phyloP scores from a whole-genome alignment of 2,329 filamentous ascomycete genomes.

The Cladophialophora yegresii region DNA sequence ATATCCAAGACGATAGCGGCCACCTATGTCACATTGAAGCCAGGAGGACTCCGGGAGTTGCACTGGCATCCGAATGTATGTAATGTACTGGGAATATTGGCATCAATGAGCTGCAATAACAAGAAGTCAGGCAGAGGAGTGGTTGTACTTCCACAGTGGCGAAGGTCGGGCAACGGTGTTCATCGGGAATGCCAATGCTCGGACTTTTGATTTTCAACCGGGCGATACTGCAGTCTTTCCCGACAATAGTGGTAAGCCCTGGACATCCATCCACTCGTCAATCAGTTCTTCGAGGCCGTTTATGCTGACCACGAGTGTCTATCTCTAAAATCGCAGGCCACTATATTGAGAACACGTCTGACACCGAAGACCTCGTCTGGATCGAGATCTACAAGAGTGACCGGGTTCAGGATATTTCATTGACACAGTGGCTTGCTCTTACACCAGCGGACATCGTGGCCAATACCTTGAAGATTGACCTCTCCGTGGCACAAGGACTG shows the following conservation, averaged over 20 bases:
- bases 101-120: background rate
- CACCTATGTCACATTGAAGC: slow-evolving; percentile 64
- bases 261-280: too few species aligned
- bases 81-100: slow-evolving; percentile 3
- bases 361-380: slow-evolving; percentile 65
- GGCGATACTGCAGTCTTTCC: slow-evolving; percentile 71
- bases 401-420: slow-evolving; percentile 64
- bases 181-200: slow-evolving; percentile 60
- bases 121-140: slow-evolving; percentile 71
- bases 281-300: background rate
- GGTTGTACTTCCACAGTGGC: slow-evolving; percentile 70
- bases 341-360: slow-evolving; percentile 69
- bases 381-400: slow-evolving; percentile 71
- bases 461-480: slow-evolving; percentile 60
- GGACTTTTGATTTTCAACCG: slow-evolving; percentile 67
- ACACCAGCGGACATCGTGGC: slow-evolving; percentile 66
- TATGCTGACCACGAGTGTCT: background rate
- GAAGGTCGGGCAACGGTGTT: slow-evolving; percentile 65
- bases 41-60: slow-evolving; percentile 64
- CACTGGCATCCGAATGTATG: slow-evolving; percentile 70
- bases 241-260: slow-evolving; percentile 53
- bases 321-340: too few species aligned
- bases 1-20: slow-evolving; percentile 66
- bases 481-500: slow-evolving; percentile 58
- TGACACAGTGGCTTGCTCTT: slow-evolving; percentile 70